Conservation (phyloP, 331 rosid species). For the Prunus yedoensis region DNA sequence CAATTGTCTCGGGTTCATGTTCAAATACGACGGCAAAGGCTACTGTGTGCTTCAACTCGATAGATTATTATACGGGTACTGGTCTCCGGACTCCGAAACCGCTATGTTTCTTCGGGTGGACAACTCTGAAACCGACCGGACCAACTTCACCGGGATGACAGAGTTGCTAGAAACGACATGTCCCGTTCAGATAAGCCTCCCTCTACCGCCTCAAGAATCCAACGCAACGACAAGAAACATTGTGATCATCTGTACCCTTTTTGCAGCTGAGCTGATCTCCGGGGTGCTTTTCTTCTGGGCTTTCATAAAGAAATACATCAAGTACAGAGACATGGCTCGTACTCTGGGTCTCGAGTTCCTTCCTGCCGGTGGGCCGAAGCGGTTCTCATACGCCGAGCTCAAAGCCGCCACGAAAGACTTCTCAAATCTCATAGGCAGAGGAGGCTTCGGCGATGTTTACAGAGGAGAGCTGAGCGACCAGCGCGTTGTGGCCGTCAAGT, state of each 20-base stretch:
- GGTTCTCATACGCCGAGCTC: slow-evolving; percentile 70
- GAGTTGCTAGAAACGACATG: slow-evolving; percentile 67
- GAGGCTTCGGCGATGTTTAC: slow-evolving; percentile 89
- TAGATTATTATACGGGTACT: slow-evolving; percentile 51
- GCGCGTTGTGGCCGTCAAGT: slow-evolving; percentile 83
- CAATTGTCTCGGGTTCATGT: slow-evolving; percentile 58
- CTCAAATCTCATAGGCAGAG: slow-evolving; percentile 66
- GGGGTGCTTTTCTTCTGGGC: slow-evolving; percentile 81
- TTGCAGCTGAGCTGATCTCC: slow-evolving; percentile 70
- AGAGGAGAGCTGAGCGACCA: slow-evolving; percentile 72
- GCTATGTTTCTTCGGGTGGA: slow-evolving; percentile 62
- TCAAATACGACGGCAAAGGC: slow-evolving; percentile 57
- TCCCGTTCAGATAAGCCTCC: slow-evolving; percentile 72
- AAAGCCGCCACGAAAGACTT: slow-evolving; percentile 79
- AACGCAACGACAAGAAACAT: slow-evolving; percentile 65
- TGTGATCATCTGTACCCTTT: slow-evolving; percentile 61
- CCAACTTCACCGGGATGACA: slow-evolving; percentile 72
- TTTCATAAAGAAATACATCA: slow-evolving; percentile 72
- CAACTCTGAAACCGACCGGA: slow-evolving; percentile 32
- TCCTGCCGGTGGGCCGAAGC: slow-evolving; percentile 89
- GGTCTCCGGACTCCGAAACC: slow-evolving; percentile 74
- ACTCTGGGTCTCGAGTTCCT: slow-evolving; percentile 83
- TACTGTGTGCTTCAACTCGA: slow-evolving; percentile 36
- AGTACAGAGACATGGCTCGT: slow-evolving; percentile 94
- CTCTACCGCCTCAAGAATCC: slow-evolving; percentile 62